Conservation (phyloP, 129 eudicot genomes). For the Daucus carota region DNA sequence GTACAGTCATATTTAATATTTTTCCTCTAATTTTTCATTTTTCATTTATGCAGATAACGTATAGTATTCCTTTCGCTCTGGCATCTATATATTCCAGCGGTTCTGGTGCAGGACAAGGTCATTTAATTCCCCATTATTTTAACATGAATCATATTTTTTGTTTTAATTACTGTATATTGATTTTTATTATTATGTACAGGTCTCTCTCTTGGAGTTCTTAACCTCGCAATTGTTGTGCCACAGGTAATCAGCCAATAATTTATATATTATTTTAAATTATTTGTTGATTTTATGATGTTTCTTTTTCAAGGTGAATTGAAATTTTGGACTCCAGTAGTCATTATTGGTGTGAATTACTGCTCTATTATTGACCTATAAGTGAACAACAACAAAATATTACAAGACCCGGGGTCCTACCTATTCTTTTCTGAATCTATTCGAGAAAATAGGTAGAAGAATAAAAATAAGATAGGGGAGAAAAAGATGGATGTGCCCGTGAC, state of each 20-base stretch:
- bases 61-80: slow-evolving; percentile 66
- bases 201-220: slow-evolving; percentile 57
- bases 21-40: background rate
- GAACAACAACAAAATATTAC: background rate
- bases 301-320: background rate
- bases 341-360: background rate
- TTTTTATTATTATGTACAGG: slow-evolving; percentile 1
- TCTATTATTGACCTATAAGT: background rate
- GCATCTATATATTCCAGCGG: slow-evolving; percentile 54
- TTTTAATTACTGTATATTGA: background rate
- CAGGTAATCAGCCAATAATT: slow-evolving; percentile 26
- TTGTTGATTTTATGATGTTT: background rate
- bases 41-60: slow-evolving; percentile 41
- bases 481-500: background rate
- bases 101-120: slow-evolving; percentile 64
- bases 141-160: background rate
- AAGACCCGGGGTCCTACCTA: slow-evolving; percentile 1
- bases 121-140: background rate
- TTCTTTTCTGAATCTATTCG: background rate
- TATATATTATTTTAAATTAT: background rate
- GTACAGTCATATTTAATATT: background rate
- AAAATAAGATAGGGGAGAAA: background rate
- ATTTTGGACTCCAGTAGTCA: background rate
- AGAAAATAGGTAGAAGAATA: background rate
- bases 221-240: slow-evolving; percentile 67